Percentiles rank a stretch among this genome's conserved stretches.
These are phyloP conservation scores for Trypanosoma avium DNA, from an alignment of 208 protist genomes.

Conservation along the genomic window DNA sequence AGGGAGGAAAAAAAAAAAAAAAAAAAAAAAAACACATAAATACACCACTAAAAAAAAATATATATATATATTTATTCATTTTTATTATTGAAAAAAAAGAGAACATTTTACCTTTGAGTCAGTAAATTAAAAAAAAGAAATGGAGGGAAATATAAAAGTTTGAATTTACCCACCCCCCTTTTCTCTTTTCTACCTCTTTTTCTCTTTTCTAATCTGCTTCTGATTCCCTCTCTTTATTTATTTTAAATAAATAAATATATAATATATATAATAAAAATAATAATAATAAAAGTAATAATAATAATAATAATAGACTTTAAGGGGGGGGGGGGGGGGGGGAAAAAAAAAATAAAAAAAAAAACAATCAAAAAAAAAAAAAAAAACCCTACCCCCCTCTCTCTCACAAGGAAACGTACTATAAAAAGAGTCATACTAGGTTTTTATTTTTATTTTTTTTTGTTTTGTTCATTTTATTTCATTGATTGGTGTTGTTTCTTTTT, in stretches of 20 bases:
- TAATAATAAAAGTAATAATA: too few relatives aligned
- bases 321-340: too few relatives aligned
- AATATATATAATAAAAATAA: too few relatives aligned
- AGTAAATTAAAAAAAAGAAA: conserved; percentile 18
- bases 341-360: conserved; percentile 7
- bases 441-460: background rate
- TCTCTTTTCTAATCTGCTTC: too few relatives aligned
- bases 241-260: too few relatives aligned
- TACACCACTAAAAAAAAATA: background rate
- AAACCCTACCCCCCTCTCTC: background rate
- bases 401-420: background rate
- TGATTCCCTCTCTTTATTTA: too few relatives aligned
- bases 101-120: too few relatives aligned
- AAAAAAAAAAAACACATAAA: conserved; percentile 13
- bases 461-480: background rate
- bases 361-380: conserved; percentile 18
- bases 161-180: too few relatives aligned
- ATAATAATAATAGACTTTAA: too few relatives aligned
- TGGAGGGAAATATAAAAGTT: too few relatives aligned
- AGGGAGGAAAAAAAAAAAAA: conserved; percentile 14
- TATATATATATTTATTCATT: conserved; percentile 14
- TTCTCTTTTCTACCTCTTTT: too few relatives aligned
- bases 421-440: background rate
- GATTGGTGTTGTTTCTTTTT: background rate
- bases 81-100: too few relatives aligned